A percentile compares a stretch with the other conserved stretches of the same genome.
These are phyloP conservation scores for Fusarium tjaetaba DNA, from an alignment of 2,329 filamentous ascomycete genomes.

Conservation along the genomic window DNA sequence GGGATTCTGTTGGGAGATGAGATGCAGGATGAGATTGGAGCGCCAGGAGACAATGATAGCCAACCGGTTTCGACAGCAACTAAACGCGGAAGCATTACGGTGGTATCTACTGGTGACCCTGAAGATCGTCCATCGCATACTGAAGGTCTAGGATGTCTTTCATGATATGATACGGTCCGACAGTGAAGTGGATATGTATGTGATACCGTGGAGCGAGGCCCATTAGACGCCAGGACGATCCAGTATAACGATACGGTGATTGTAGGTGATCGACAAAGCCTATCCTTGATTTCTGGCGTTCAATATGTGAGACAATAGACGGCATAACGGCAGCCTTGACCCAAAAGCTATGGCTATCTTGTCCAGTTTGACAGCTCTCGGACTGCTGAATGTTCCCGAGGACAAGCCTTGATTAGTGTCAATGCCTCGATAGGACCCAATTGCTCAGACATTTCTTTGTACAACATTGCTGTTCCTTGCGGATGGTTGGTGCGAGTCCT, in stretches of 20 bases:
- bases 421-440: neutral
- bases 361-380: neutral
- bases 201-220: conserved; percentile 2
- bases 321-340: neutral
- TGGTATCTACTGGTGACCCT: neutral
- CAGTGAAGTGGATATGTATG: conserved; percentile 9
- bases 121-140: conserved; percentile 2
- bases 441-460: neutral
- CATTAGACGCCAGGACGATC: conserved; percentile 12
- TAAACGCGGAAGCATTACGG: neutral
- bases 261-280: conserved; percentile 13
- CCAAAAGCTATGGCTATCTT: neutral
- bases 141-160: neutral
- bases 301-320: neutral
- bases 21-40: neutral
- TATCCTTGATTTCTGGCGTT: conserved; percentile 4
- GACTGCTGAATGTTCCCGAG: neutral
- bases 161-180: conserved; percentile 23
- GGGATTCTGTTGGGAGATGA: neutral
- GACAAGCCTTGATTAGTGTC: neutral
- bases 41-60: neutral
- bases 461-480: neutral
- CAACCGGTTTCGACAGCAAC: neutral
- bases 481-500: neutral
- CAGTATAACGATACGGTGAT: conserved; percentile 15